These are phyloP conservation scores for Aspergillus cejpii DNA, from an alignment of 2,329 filamentous ascomycete genomes.

Conservation along the genomic window DNA sequence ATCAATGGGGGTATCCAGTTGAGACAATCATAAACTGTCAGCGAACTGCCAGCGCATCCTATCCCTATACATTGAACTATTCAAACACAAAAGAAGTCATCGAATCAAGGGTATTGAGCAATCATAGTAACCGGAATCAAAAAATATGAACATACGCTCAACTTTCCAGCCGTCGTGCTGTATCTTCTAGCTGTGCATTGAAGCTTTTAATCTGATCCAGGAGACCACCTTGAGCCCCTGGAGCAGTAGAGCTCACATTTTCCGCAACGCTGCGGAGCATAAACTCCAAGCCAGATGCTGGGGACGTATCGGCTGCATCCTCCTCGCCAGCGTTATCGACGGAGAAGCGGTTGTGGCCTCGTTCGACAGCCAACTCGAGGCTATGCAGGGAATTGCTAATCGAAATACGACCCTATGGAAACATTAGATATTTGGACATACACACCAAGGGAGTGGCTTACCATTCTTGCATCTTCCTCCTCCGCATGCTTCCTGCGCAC, in stretches of 20 bases:
- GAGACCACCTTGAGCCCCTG: constrained; percentile 37
- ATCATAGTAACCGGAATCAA: background rate
- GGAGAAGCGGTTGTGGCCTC: constrained; percentile 24
- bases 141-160: constrained; percentile 10
- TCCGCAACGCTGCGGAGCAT: constrained; percentile 38
- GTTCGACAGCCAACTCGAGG: constrained; percentile 39
- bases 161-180: constrained; percentile 25
- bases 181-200: constrained; percentile 39
- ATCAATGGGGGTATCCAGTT: background rate
- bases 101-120: constrained; percentile 1
- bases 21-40: background rate
- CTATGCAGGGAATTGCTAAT: constrained; percentile 41
- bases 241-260: constrained; percentile 36
- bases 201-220: constrained; percentile 38
- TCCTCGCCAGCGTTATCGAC: constrained; percentile 16
- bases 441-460: constrained; percentile 16
- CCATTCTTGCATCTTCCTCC: constrained; percentile 33
- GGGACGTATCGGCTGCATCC: constrained; percentile 11
- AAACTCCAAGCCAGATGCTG: constrained; percentile 37
- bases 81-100: constrained; percentile 1
- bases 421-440: background rate
- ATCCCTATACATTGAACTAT: background rate
- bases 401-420: constrained; percentile 30
- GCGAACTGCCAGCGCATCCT: background rate
- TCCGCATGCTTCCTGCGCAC: constrained; percentile 40